Evolutionary conservation across 176 grass and related monocot genomes (phyloP), one percentile per base, ranked within the genome.

Genomic region (Triticum urartu): DNA sequence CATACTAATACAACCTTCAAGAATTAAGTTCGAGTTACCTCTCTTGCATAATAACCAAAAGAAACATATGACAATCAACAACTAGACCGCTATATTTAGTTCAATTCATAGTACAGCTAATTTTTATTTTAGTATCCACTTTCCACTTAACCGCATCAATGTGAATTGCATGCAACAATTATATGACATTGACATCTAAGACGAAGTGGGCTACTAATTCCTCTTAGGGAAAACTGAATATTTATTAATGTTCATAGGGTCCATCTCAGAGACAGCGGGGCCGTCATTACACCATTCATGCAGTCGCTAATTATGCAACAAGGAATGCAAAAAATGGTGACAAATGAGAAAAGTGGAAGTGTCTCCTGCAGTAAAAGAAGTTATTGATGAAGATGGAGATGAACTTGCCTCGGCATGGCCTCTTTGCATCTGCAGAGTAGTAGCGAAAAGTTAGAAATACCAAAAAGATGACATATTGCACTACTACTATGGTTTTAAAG

Each of bases 341-440:
- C 6, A 80, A 78, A 88, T 84, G 71, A 32, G 75, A 85, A 87
- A 20, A 48, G 3, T 72, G 14, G 22, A 84, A 47, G 11, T 58
- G 65, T 43, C 35, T 79, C 34, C 42, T 63, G 78, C 25, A 36
- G 68, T 72, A 71, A 77, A 48, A 89, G 72, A 26, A 74, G 9
- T 38, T 62, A 91, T 81, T 62, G 59, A 42, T 20, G 60, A 80
- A 80, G 81, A 72, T 83, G 60, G 68, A 36, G 67, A 72, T 54
- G 35, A 81, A 91, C 92, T 94, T 94, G 68, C 97, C 97, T 99
- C 94, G 18, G 69, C 83, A 63, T 94, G 89, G 43, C 97, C 97
- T 89, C 92, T 94, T 94, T 86, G 92, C 83, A 99, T 94, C 97
- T 99, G 97, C 87, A 94, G 43, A 87, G 25, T 17, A 68, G 66